Conservation (phyloP, 495 filamentous ascomycete species). For the Umbilicaria muhlenbergii region DNA sequence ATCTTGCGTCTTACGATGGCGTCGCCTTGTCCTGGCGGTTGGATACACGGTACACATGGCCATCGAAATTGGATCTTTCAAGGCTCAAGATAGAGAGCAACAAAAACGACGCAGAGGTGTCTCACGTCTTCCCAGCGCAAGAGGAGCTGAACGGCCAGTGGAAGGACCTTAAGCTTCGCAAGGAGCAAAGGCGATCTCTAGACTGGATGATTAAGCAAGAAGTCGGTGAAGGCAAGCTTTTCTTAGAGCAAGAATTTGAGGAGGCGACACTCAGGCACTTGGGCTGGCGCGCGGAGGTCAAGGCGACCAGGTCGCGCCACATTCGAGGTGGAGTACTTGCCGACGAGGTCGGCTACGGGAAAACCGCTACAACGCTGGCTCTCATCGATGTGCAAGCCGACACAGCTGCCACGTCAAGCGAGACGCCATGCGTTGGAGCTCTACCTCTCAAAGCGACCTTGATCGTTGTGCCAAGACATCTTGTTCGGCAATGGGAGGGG, state of each 20-base stretch:
- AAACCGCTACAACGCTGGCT: conserved; percentile 58
- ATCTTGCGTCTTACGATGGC: conserved; percentile 2
- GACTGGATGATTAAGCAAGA: conserved; percentile 57
- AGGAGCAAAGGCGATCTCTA: conserved; percentile 43
- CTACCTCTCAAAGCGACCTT: conserved; percentile 50
- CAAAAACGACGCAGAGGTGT: conserved; percentile 18
- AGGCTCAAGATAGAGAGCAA: conserved; percentile 30
- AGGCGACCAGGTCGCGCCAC: conserved; percentile 30
- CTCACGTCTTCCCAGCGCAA: conserved; percentile 15
- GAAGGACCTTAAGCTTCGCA: conserved; percentile 18
- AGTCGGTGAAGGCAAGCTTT: conserved; percentile 22
- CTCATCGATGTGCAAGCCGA: conserved; percentile 37
- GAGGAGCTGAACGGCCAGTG: not conserved
- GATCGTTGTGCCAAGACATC: conserved; percentile 45
- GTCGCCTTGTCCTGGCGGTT: conserved; percentile 33
- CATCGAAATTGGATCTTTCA: conserved; percentile 15
- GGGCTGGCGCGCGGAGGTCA: conserved; percentile 45
- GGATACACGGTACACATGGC: conserved; percentile 27
- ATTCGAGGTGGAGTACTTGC: conserved; percentile 57
- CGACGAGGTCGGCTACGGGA: conserved; percentile 69
- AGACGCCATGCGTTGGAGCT: conserved; percentile 11
- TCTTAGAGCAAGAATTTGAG: conserved; percentile 51
- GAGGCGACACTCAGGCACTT: conserved; percentile 44
- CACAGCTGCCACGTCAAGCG: not conserved
- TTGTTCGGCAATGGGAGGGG: conserved; percentile 50